Evolutionary conservation across 1,139 yeast species (phyloP).

Genomic region (Wickerhamiella infanticola): DNA sequence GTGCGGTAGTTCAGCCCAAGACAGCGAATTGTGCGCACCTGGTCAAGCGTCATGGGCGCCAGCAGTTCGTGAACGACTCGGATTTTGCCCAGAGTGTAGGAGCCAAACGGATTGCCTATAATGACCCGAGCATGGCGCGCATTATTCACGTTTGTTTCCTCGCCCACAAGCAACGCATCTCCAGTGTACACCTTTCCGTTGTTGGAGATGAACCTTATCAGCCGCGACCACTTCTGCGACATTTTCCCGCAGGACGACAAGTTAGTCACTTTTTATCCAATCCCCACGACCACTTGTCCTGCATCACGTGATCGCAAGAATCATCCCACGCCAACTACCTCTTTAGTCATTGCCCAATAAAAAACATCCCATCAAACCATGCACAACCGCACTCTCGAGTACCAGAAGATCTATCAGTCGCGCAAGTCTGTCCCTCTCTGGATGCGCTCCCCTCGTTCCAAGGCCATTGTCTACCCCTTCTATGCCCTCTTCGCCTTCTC

Average conservation of each 20-base stretch:
- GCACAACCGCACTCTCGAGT: constrained; percentile 23
- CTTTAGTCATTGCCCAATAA: constrained; percentile 1
- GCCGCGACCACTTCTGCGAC: constrained; percentile 13
- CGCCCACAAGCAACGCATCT: constrained; percentile 29
- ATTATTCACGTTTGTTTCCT: constrained; percentile 19
- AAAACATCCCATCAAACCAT: constrained; percentile 1
- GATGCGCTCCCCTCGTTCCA: constrained; percentile 44
- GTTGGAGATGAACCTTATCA: constrained; percentile 28
- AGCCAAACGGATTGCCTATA: constrained; percentile 30
- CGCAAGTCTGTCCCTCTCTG: constrained; percentile 24
- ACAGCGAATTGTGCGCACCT: constrained; percentile 27
- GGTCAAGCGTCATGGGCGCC: constrained; percentile 27
- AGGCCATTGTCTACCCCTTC: constrained; percentile 74
- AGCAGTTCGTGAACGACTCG: constrained; percentile 23
- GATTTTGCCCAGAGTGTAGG: constrained; percentile 26
- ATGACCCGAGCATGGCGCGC: constrained; percentile 27
- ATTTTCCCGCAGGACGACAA: not conserved
- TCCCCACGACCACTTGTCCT: too few species aligned
- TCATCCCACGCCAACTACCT: not conserved
- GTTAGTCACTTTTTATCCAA: too few species aligned
- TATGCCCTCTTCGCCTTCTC: constrained; percentile 69
- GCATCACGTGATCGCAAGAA: not conserved
- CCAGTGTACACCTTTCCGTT: constrained; percentile 31
- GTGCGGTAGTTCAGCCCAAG: constrained; percentile 24
- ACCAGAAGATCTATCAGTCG: constrained; percentile 27